These are phyloP conservation scores for Kondoa malvinella DNA, from an alignment of 768 basidiomycete species.

Conservation along the genomic window DNA sequence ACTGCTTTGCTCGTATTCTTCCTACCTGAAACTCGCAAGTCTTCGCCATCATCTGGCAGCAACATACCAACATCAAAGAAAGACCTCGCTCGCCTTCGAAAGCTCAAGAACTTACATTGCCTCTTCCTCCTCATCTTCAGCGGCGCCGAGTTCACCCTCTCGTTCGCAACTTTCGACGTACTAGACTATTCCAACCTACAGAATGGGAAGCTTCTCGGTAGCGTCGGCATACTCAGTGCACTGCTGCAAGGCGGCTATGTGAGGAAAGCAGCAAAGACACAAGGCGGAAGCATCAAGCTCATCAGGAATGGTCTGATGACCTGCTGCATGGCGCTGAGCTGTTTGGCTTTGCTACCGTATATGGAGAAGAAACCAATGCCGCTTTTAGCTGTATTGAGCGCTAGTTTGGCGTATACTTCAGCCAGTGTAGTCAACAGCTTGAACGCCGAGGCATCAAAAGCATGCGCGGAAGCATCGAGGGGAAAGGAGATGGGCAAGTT, in stretches of 20 bases:
- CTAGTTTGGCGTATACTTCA: conserved; percentile 78
- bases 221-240: conserved; percentile 67
- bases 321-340: conserved; percentile 51
- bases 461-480: conserved; percentile 76
- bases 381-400: conserved; percentile 43
- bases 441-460: conserved; percentile 75
- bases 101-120: conserved; percentile 56
- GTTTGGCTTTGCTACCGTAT: conserved; percentile 59
- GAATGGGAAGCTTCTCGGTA: conserved; percentile 66
- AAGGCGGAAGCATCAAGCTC: conserved; percentile 62
- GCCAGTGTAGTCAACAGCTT: conserved; percentile 89
- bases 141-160: conserved; percentile 90
- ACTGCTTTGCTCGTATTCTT: conserved; percentile 56
- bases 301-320: conserved; percentile 60
- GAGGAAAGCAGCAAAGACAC: conserved; percentile 50
- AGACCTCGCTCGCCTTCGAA: conserved; percentile 36
- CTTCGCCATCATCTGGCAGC: no score
- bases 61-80: conserved; percentile 19
- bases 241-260: conserved; percentile 53
- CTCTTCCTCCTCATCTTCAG: conserved; percentile 66
- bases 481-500: conserved; percentile 71
- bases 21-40: conserved; percentile 72
- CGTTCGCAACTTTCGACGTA: conserved; percentile 83
- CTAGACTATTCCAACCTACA: conserved; percentile 38
- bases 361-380: conserved; percentile 38